A percentile compares a stretch with the other conserved stretches of the same genome.
phyloP scores from a whole-genome alignment of 768 basidiomycete genomes.

The Dentipellis sp. region DNA sequence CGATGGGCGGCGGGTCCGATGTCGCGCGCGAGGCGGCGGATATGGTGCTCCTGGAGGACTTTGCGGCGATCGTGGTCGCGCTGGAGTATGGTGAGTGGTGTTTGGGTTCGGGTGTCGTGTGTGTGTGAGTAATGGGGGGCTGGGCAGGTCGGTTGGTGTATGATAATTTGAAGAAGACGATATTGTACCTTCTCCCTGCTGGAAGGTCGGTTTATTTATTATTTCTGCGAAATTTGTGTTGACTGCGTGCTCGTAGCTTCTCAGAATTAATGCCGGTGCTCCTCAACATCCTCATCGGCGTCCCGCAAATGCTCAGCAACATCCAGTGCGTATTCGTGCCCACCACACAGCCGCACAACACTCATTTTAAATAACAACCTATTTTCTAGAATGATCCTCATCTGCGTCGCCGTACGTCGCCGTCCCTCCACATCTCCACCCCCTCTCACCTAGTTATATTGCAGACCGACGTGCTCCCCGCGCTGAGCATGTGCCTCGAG shows the following conservation, averaged over 20 bases:
- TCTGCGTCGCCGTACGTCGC: slow-evolving; percentile 32
- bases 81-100: slow-evolving; percentile 43
- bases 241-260: slow-evolving; percentile 31
- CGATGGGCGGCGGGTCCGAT: slow-evolving; percentile 45
- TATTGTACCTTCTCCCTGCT: slow-evolving; percentile 40
- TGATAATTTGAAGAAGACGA: slow-evolving; percentile 53
- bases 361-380: background rate
- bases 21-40: slow-evolving; percentile 51
- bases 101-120: background rate
- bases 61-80: slow-evolving; percentile 54
- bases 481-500: slow-evolving; percentile 48
- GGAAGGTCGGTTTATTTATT: slow-evolving; percentile 30
- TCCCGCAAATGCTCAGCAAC: slow-evolving; percentile 33
- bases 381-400: slow-evolving; percentile 35
- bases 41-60: slow-evolving; percentile 55
- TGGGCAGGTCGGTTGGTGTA: slow-evolving; percentile 41
- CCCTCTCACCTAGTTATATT: background rate
- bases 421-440: background rate
- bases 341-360: slow-evolving; percentile 26
- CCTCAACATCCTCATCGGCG: slow-evolving; percentile 35
- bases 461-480: slow-evolving; percentile 43
- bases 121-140: too few species aligned
- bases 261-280: slow-evolving; percentile 55
- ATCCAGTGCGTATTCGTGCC: slow-evolving; percentile 25
- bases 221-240: background rate